Evolutionary conservation across 2,329 filamentous ascomycete species (phyloP).

Genomic region (Claviceps sp.): DNA sequence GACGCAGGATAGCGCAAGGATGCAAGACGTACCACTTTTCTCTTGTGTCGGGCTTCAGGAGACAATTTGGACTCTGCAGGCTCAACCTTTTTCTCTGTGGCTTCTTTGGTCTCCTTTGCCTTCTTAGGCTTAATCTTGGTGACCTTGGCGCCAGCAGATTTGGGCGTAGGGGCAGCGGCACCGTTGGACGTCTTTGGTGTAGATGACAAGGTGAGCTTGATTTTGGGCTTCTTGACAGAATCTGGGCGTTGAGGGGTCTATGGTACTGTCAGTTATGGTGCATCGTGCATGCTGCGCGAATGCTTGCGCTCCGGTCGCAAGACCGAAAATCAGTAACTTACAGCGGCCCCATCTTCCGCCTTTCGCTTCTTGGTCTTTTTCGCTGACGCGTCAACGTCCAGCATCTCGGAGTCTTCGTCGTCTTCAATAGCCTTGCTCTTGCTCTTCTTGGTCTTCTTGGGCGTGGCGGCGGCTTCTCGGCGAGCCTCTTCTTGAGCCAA

Average conservation of each 20-base stretch:
- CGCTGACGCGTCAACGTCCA: slow-evolving; percentile 42
- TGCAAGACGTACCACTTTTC: slow-evolving; percentile 41
- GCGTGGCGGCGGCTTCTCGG: slow-evolving; percentile 26
- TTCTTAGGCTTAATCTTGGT: slow-evolving; percentile 46
- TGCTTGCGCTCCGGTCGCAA: background rate
- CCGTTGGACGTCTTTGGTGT: slow-evolving; percentile 60
- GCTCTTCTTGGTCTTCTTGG: slow-evolving; percentile 29
- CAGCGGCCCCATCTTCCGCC: slow-evolving; percentile 61
- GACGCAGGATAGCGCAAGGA: background rate
- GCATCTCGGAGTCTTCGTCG: slow-evolving; percentile 48
- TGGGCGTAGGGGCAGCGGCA: slow-evolving; percentile 25
- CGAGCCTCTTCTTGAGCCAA: slow-evolving; percentile 40
- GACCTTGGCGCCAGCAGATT: slow-evolving; percentile 39
- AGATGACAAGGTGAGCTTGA: slow-evolving; percentile 49
- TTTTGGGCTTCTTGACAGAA: slow-evolving; percentile 55
- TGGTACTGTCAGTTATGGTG: background rate
- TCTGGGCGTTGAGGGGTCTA: slow-evolving; percentile 46
- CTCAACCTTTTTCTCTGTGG: slow-evolving; percentile 43
- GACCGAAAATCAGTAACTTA: slow-evolving; percentile 13
- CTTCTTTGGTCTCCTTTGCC: slow-evolving; percentile 41
- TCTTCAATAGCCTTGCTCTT: slow-evolving; percentile 40
- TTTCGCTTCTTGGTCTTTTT: slow-evolving; percentile 71
- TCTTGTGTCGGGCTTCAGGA: slow-evolving; percentile 41
- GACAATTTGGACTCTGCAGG: slow-evolving; percentile 45
- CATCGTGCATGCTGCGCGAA: too few species aligned